phyloP scores from a whole-genome alignment of 1,284 basidiomycete species.

The Trametes sp. region DNA sequence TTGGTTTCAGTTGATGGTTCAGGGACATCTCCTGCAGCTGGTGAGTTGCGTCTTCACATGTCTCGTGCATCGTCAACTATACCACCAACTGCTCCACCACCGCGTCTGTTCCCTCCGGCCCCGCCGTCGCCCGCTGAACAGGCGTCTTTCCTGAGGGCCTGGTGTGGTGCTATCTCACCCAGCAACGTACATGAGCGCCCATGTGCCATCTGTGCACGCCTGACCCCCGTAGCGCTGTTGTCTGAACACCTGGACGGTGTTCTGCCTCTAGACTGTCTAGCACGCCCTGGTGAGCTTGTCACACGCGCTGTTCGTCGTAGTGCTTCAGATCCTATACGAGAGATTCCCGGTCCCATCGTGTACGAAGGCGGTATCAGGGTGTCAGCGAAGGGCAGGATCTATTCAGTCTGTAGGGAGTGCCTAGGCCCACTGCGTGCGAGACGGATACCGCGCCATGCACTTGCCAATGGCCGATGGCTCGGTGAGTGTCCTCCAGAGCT shows the following conservation, averaged over 20 bases:
- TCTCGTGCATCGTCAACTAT: neutral
- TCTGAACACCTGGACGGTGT: neutral
- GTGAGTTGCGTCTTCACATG: neutral
- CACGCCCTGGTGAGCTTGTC: neutral
- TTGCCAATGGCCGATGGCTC: slow-evolving; percentile 9
- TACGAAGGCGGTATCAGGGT: neutral
- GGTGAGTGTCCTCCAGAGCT: neutral
- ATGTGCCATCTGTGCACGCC: neutral
- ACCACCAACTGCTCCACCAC: neutral
- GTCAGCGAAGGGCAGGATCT: neutral
- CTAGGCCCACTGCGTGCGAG: neutral
- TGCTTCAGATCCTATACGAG: neutral
- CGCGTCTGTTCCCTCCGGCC: neutral
- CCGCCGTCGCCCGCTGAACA: neutral
- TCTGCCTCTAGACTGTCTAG: neutral
- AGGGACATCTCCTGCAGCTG: neutral
- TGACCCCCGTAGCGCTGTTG: neutral
- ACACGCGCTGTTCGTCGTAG: neutral
- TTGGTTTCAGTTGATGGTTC: neutral
- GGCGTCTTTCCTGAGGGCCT: neutral
- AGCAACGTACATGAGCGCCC: neutral
- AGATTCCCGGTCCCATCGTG: neutral
- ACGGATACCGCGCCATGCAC: neutral
- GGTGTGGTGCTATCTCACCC: neutral
- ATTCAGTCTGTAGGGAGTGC: neutral